Percentiles rank a stretch among this genome's conserved stretches.
Evolutionary conservation across 352 stramenopile species (phyloP).

Genomic region (Globisporangium emineosum): DNA sequence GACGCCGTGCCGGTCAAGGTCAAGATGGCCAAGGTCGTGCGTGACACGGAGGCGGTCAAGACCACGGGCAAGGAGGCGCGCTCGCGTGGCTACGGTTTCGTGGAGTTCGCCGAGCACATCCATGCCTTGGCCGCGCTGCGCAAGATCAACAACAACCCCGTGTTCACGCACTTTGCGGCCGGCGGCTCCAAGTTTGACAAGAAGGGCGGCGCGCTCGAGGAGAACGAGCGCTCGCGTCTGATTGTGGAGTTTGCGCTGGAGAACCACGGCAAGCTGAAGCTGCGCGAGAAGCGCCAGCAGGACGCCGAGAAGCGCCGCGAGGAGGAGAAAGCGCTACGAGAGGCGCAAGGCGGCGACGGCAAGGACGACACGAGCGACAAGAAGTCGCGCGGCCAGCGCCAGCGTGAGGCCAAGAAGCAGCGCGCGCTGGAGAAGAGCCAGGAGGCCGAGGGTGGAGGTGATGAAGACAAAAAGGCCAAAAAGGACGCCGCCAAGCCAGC

Average conservation of each 20-base stretch:
- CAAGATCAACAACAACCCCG: slow-evolving; percentile 97
- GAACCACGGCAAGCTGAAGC: slow-evolving; percentile 86
- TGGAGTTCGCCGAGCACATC: slow-evolving; percentile 96
- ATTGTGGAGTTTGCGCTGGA: slow-evolving; percentile 90
- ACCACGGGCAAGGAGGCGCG: slow-evolving; percentile 44
- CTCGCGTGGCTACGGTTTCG: slow-evolving; percentile 90
- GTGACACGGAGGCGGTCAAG: slow-evolving; percentile 66
- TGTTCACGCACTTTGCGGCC: slow-evolving; percentile 74
- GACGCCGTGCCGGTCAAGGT: slow-evolving; percentile 57
- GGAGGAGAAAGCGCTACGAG: slow-evolving; percentile 58
- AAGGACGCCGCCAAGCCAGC: neutral
- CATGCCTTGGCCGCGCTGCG: slow-evolving; percentile 95
- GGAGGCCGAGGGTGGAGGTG: slow-evolving; percentile 13
- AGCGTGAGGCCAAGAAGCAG: slow-evolving; percentile 74
- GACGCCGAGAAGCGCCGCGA: slow-evolving; percentile 70
- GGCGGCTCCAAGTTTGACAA: slow-evolving; percentile 34
- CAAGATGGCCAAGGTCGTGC: slow-evolving; percentile 81
- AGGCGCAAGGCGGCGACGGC: slow-evolving; percentile 46
- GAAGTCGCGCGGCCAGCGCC: slow-evolving; percentile 72
- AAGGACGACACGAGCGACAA: slow-evolving; percentile 28
- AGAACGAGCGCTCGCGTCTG: slow-evolving; percentile 64
- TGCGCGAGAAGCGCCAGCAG: slow-evolving; percentile 70
- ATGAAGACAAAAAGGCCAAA: slow-evolving; percentile 27
- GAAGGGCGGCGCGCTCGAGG: slow-evolving; percentile 34
- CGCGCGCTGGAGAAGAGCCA: slow-evolving; percentile 25